Conservation (phyloP, 768 basidiomycete genomes). For the Lentinula sp. region DNA sequence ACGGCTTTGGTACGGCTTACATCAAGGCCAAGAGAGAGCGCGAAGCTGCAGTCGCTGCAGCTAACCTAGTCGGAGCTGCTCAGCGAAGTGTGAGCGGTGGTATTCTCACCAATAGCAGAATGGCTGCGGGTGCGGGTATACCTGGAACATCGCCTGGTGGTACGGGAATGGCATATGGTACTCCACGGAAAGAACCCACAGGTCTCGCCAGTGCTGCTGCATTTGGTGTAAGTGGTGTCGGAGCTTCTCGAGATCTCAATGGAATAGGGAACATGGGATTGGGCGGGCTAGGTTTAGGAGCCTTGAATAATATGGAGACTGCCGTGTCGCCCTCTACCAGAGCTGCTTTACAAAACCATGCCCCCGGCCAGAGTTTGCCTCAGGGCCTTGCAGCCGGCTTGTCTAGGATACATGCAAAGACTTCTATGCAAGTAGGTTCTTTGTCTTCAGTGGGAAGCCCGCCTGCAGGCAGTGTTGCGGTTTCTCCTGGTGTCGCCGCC, state of each 20-base stretch:
- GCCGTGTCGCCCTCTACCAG: conserved; percentile 61
- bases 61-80: neutral
- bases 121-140: neutral
- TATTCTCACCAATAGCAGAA: neutral
- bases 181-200: neutral
- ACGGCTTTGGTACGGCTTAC: conserved; percentile 64
- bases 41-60: conserved; percentile 18
- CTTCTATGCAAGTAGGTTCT: conserved; percentile 33
- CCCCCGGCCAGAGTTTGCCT: conserved; percentile 86
- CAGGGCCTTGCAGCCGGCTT: conserved; percentile 91
- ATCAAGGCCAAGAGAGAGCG: conserved; percentile 36
- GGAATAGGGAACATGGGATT: conserved; percentile 3
- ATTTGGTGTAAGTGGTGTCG: conserved; percentile 9
- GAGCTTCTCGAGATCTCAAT: neutral
- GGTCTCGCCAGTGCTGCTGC: neutral
- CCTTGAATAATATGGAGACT: conserved; percentile 23
- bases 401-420: conserved; percentile 78
- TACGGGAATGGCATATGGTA: neutral
- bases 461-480: conserved; percentile 8
- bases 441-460: conserved; percentile 15
- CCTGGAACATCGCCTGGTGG: conserved; percentile 1
- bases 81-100: neutral
- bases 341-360: conserved; percentile 84
- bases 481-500: conserved; percentile 13
- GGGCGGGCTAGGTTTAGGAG: conserved; percentile 22